These are phyloP conservation scores for Mayamaea pseudoterrestris DNA, from an alignment of 108 stramenopile species.

Conservation along the genomic window DNA sequence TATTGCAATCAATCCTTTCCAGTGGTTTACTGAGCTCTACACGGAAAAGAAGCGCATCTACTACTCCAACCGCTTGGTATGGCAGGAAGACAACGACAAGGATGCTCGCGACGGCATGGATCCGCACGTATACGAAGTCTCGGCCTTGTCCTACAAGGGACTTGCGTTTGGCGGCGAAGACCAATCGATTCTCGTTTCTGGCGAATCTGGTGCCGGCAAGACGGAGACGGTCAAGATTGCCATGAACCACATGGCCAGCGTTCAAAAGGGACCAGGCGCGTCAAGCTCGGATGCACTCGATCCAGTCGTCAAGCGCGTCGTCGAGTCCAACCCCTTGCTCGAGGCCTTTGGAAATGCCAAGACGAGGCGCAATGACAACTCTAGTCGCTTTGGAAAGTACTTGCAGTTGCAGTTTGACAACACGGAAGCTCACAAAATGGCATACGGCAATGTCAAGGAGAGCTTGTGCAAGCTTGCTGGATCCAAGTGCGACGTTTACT, in stretches of 20 bases:
- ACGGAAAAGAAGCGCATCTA: slow-evolving; percentile 31
- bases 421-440: slow-evolving; percentile 23
- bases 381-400: slow-evolving; percentile 70
- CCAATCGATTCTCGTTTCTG: slow-evolving; percentile 78
- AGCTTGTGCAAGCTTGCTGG: slow-evolving; percentile 58
- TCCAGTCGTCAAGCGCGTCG: slow-evolving; percentile 37
- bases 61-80: slow-evolving; percentile 41
- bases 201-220: slow-evolving; percentile 81
- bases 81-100: slow-evolving; percentile 14
- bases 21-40: slow-evolving; percentile 52
- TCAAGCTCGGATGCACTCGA: slow-evolving; percentile 49
- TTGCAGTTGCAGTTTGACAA: slow-evolving; percentile 68
- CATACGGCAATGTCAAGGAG: slow-evolving; percentile 28
- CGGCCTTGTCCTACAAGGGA: slow-evolving; percentile 44
- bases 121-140: slow-evolving; percentile 57
- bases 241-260: slow-evolving; percentile 81
- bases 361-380: slow-evolving; percentile 73
- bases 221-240: slow-evolving; percentile 81
- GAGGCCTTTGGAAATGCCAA: slow-evolving; percentile 84
- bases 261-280: slow-evolving; percentile 12
- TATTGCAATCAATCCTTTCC: slow-evolving; percentile 83
- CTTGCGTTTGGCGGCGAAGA: slow-evolving; percentile 31
- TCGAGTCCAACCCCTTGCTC: slow-evolving; percentile 71
- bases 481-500: slow-evolving; percentile 73
- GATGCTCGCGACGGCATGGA: slow-evolving; percentile 18